Conservation (phyloP, 2,329 filamentous ascomycete species). For the Rasamsonia emersonii region DNA sequence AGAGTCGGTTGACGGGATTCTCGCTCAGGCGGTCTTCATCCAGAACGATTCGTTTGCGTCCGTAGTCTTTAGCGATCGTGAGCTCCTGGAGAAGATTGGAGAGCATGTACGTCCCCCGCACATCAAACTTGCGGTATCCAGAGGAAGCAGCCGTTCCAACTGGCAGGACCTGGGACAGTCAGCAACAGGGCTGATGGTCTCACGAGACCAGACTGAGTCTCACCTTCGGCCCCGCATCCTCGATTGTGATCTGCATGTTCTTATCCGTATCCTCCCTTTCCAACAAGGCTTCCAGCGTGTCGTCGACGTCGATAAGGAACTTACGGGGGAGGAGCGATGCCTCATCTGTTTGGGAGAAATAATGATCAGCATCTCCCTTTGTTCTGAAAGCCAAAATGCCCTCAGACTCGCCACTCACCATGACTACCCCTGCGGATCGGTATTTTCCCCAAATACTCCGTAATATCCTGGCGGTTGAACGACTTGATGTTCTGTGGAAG, state of each 20-base stretch:
- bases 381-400: background rate
- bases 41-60: constrained; percentile 79
- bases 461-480: constrained; percentile 28
- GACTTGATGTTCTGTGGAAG: constrained; percentile 30
- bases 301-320: constrained; percentile 80
- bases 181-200: constrained; percentile 11
- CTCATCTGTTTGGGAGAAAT: constrained; percentile 53
- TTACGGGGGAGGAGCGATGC: constrained; percentile 59
- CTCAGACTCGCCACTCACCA: constrained; percentile 22
- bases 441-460: constrained; percentile 23
- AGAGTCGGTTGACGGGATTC: constrained; percentile 83
- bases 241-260: constrained; percentile 96
- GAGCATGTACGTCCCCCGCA: constrained; percentile 94
- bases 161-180: constrained; percentile 57
- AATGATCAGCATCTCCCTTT: constrained; percentile 1
- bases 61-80: constrained; percentile 82
- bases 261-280: constrained; percentile 85
- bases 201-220: background rate
- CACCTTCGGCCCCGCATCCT: constrained; percentile 88
- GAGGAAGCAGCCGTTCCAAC: constrained; percentile 79
- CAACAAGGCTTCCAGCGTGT: constrained; percentile 68
- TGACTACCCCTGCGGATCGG: constrained; percentile 36
- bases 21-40: constrained; percentile 89
- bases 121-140: constrained; percentile 78
- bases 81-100: constrained; percentile 95